These are phyloP conservation scores for Telfairia occidentalis DNA, from an alignment of 331 rosid species.

Conservation along the genomic window DNA sequence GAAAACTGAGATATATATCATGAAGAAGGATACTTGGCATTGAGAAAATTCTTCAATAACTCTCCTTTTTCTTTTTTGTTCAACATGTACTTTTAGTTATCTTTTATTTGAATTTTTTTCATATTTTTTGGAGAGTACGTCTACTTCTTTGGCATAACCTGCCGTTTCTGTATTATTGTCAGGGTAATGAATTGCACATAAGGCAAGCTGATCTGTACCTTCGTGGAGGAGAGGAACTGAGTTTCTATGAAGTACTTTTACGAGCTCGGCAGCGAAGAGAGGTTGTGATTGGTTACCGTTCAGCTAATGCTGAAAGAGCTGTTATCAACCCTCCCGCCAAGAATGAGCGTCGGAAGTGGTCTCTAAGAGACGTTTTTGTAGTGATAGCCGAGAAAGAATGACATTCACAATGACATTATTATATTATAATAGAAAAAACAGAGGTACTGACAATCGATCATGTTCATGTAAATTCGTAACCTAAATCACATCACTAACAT, in stretches of 20 bases:
- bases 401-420: not conserved
- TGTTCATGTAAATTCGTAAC: no score
- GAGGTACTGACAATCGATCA: no score
- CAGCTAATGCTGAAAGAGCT: conserved; percentile 60
- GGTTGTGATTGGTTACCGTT: conserved; percentile 67
- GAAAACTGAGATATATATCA: not conserved
- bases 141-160: not conserved
- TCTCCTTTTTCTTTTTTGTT: not conserved
- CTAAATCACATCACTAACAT: not conserved
- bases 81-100: not conserved
- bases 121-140: not conserved
- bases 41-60: not conserved
- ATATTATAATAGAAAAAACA: no score
- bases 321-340: conserved; percentile 70
- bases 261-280: conserved; percentile 73
- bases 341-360: conserved; percentile 52
- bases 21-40: not conserved
- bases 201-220: conserved; percentile 72
- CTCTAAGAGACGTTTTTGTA: conserved; percentile 62
- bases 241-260: conserved; percentile 64
- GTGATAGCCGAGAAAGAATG: conserved; percentile 73
- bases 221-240: conserved; percentile 61
- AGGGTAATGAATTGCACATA: conserved; percentile 89
- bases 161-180: conserved; percentile 6
- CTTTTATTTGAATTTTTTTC: not conserved